phyloP scores from a whole-genome alignment of 257 asterid genomes.

The Solanum arcanum region DNA sequence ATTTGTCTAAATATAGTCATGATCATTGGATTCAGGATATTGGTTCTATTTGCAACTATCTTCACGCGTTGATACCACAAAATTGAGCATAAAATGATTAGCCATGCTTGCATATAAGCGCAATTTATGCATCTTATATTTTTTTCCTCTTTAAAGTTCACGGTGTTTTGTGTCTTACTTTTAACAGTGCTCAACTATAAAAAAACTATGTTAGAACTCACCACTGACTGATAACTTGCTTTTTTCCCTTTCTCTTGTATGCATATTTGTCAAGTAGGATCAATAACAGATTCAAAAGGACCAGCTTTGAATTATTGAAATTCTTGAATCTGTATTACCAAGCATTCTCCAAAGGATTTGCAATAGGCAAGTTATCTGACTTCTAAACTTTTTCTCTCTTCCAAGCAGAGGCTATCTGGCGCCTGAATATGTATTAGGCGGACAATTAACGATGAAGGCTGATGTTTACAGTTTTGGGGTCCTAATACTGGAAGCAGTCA shows the following conservation, averaged over 20 bases:
- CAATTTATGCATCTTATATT: not conserved
- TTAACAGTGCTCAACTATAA: not conserved
- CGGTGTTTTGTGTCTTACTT: not conserved
- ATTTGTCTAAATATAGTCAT: not conserved
- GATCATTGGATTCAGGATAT: not conserved
- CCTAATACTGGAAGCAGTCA: constrained; percentile 63
- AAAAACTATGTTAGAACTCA: not conserved
- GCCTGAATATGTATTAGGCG: constrained; percentile 91
- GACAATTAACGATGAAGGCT: constrained; percentile 84
- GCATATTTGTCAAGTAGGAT: not conserved
- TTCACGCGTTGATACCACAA: not conserved
- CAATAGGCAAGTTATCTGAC: not conserved
- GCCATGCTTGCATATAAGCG: not conserved
- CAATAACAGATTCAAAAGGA: not conserved
- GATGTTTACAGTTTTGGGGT: constrained; percentile 88
- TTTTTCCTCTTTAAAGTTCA: not conserved
- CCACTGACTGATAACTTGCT: not conserved
- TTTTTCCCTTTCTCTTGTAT: not conserved
- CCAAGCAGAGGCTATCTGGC: constrained; percentile 88
- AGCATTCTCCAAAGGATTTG: not conserved
- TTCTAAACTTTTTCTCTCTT: constrained; percentile 6
- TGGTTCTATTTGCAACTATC: not conserved
- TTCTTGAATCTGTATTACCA: not conserved
- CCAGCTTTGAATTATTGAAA: not conserved
- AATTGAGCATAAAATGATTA: not conserved